phyloP scores from a whole-genome alignment of 306 rosid genomes.

The Rubus idaeus region DNA sequence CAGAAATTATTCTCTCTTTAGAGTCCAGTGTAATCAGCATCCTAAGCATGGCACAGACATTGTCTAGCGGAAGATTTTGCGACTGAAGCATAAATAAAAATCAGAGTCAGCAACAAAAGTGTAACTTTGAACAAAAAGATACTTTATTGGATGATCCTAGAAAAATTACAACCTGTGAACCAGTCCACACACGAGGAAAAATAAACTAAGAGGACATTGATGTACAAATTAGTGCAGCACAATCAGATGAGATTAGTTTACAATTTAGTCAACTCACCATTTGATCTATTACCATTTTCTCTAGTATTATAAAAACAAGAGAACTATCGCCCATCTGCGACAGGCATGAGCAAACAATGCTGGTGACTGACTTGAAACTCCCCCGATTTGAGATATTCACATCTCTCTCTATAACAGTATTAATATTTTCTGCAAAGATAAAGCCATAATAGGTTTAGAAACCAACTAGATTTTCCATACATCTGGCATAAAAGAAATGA shows the following conservation, averaged over 20 bases:
- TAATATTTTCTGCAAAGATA: conserved; percentile 42
- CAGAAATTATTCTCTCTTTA: conserved; percentile 54
- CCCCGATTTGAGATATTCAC: conserved; percentile 23
- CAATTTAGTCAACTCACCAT: conserved; percentile 47
- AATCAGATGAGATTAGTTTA: not conserved
- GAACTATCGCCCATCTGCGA: conserved; percentile 65
- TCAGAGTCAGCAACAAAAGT: conserved; percentile 17
- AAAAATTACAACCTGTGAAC: not conserved
- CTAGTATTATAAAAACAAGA: conserved; percentile 54
- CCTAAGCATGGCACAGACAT: conserved; percentile 66
- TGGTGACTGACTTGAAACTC: conserved; percentile 48
- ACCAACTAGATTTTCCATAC: not conserved
- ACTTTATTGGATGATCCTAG: no score
- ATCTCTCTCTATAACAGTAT: conserved; percentile 40
- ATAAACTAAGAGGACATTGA: not conserved
- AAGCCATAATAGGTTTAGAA: conserved; percentile 15
- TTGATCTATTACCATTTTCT: conserved; percentile 54
- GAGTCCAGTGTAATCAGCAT: conserved; percentile 55
- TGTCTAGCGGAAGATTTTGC: conserved; percentile 60
- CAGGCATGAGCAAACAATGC: conserved; percentile 47
- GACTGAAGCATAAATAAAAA: conserved; percentile 36
- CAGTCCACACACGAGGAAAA: conserved; percentile 1
- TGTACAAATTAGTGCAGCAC: not conserved
- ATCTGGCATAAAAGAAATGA: not conserved
- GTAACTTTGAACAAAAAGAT: not conserved